Base-by-base conservation (phyloP, 192 early-diverging fungal species). In the Backusella parvicylindrica region DNA sequence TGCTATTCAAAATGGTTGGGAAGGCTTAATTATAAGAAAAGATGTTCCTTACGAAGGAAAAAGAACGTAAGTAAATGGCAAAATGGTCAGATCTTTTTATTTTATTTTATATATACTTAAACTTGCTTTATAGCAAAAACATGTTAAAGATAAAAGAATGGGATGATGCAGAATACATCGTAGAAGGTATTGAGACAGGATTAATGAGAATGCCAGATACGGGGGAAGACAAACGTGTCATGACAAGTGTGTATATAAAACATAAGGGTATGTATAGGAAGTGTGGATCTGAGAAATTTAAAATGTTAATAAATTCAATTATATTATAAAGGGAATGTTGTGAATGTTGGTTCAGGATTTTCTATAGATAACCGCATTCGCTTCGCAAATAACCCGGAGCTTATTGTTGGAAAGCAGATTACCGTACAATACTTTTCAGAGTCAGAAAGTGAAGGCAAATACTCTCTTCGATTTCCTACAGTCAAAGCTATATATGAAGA, bases 331-430 rank as follows among this genome's bases (percentile, higher is more conserved):
- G 83, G 84, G 0, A 81, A 82, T 67, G 50, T 73, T n/a, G 87
- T 88, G 3, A 71, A 83, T 43, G 86, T 89, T 6, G 87, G 87
- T n/a, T 84, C 87, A 43, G 87, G 87, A 0, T 84, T 89, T 53
- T 72, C 79, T 0, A 53, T 81, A 15, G 63, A 82, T 1, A 78
- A 89, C n/a, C 76, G 87, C 11, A 71, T 84, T 21, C 60, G 43
- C 18, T 89, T 79, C 64, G 86, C 79, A 1, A 37, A 83, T 40
- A 73, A 83, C 72, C 87, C 87, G 9, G 70, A 60, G 16, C 43
- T 80, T 49, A 84, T 89, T 32, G 36, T 87, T 35, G 87, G 87
- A 12, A 89, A 87, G 49, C 74, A 71, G 0, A 85, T 86, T 32
- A 86, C 86, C 9, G 87, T 89, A 2, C 76, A 77, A 40, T 89